Base-by-base conservation (phyloP, 2,329 filamentous ascomycete genomes). In the Eurotiales sp. region DNA sequence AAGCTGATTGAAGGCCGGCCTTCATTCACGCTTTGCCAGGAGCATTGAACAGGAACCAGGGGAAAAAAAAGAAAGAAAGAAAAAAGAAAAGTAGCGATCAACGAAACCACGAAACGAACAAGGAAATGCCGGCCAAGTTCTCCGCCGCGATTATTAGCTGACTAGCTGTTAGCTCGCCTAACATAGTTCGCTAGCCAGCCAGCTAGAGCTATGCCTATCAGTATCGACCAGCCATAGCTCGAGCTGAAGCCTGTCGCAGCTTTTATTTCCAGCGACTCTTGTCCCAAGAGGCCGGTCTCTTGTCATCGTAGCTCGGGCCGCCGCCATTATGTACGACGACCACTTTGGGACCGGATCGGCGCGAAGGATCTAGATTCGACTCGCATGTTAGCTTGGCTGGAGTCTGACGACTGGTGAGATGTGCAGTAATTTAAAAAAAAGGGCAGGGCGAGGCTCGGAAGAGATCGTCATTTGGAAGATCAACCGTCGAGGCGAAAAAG, bases 241-340 rank as follows among this genome's bases (percentile, higher is more conserved):
- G 32, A n/a, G 15, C 7, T 36, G 14, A 19, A 12, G 14, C 6
- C 29, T 12, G 29, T 14, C 29, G n/a, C n/a, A n/a, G n/a, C 10
- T 32, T 44, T 36, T 52, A 55, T 46, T 55, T 55, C 53, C 53
- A 55, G 39, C 53, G 53, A 40, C 41, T 55, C 39, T 49, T 55
- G 50, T 55, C 53, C 53, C 53, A 55, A 8, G 45, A 47, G 23
- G 53, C 53, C 19, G 53, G 53, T n/a, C 53, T 52, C 45, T 55
- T 55, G 41, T 55, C 49, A 46, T 55, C 53, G 53, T 55, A 55
- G 45, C 41, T 46, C 19, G 53, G 53, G n/a, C 53, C 53, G 39
- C 53, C 53, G 41, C 53, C 53, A 50, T 55, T 55, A 51, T 55
- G 53, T 37, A 55, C 47, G 8, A 55, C 53, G 53, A 55, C 53